Percentiles rank a stretch among this genome's conserved stretches.
phyloP scores from a whole-genome alignment of 1,139 yeast genomes.

The Debaryomyces sp. region DNA sequence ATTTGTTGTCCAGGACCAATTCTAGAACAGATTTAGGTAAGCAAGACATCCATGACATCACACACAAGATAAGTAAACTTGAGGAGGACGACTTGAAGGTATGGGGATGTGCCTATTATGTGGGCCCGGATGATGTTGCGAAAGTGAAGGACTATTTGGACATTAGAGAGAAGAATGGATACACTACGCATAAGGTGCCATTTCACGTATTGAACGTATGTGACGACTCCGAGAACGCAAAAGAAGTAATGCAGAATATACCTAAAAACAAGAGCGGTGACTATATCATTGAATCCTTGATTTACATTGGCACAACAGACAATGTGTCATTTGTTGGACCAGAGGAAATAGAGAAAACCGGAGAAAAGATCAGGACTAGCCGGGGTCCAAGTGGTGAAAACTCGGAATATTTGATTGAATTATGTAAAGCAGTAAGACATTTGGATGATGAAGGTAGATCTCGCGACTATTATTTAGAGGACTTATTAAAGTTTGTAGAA shows the following conservation, averaged over 20 bases:
- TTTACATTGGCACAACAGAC: conserved; percentile 82
- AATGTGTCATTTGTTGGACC: conserved; percentile 88
- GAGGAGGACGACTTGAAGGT: conserved; percentile 54
- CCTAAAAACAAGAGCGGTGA: conserved; percentile 35
- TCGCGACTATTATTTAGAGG: conserved; percentile 41
- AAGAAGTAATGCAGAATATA: conserved; percentile 14
- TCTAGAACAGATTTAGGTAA: neutral
- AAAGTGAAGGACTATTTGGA: conserved; percentile 72
- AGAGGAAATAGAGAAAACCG: conserved; percentile 60
- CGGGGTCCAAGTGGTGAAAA: conserved; percentile 85
- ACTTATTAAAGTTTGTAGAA: conserved; percentile 21
- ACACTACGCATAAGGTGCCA: conserved; percentile 68
- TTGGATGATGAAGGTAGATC: conserved; percentile 40
- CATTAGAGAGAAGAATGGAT: conserved; percentile 87
- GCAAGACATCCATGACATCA: conserved; percentile 9
- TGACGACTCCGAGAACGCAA: conserved; percentile 17
- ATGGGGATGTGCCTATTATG: conserved; percentile 84
- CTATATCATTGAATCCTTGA: conserved; percentile 56
- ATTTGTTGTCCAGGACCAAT: conserved; percentile 12
- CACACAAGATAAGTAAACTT: conserved; percentile 23
- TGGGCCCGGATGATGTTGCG: conserved; percentile 64
- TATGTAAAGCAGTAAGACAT: conserved; percentile 55
- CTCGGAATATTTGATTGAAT: conserved; percentile 62
- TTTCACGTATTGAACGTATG: conserved; percentile 53
- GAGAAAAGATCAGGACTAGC: conserved; percentile 55